These are phyloP conservation scores for Stephania cephalantha DNA, from an alignment of 164 flowering plant genomes.

Conservation along the genomic window DNA sequence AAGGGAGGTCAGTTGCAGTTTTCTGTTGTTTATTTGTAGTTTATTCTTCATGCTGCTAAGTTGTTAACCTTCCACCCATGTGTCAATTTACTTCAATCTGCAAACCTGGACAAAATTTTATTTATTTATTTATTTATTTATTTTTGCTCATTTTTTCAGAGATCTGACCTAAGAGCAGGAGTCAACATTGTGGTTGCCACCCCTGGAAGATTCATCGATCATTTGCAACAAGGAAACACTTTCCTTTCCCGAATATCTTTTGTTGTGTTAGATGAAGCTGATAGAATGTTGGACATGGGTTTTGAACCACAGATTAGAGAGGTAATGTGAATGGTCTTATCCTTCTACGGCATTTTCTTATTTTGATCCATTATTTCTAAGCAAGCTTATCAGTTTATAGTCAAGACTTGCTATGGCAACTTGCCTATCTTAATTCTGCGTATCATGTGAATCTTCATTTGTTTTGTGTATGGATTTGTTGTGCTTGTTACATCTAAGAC, in stretches of 20 bases:
- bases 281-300: conserved; percentile 76
- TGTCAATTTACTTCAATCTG: neutral
- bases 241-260: conserved; percentile 42
- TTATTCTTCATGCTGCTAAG: neutral
- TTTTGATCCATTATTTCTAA: neutral
- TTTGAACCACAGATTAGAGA: conserved; percentile 55
- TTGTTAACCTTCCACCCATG: too few species aligned
- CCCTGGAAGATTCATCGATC: conserved; percentile 69
- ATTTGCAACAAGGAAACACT: conserved; percentile 48
- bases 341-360: neutral
- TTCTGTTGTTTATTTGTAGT: neutral
- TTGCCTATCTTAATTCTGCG: neutral
- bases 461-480: too few species aligned
- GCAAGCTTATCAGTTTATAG: neutral
- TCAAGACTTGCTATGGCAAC: neutral
- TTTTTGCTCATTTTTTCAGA: conserved; percentile 7
- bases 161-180: conserved; percentile 38
- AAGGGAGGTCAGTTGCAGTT: neutral
- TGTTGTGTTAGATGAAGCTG: conserved; percentile 68
- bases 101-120: neutral
- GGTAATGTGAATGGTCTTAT: conserved; percentile 10
- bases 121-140: neutral
- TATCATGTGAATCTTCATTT: neutral
- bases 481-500: too few species aligned
- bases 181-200: conserved; percentile 63